Evolutionary conservation across 116 monocot species (phyloP), one percentile per base, ranked within the genome.

Genomic region (Trichopus zeylanicus): DNA sequence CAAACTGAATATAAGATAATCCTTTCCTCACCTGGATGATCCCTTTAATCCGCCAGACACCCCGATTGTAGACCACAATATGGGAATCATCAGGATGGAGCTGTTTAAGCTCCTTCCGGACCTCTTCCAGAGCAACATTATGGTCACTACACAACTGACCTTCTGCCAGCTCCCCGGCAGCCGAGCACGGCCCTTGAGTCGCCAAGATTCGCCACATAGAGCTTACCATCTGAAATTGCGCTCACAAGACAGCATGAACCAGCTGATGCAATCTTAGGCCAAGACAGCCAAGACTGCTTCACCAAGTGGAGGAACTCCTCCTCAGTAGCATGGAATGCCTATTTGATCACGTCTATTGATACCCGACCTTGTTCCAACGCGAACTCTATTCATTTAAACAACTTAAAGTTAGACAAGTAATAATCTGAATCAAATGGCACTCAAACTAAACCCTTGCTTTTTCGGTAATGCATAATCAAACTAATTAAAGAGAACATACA

Each of bases 131-230:
- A 0, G 82, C 89, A 0, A 79, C 94, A 60, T 94, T 94, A 52
- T 94, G 89, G 48, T 94, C 94, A 18, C 32, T 80, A 20, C 28
- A 80, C 71, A 25, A 83, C 73, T 9, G 33, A 24, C 64, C 66
- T 78, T 9, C 85, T 75, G 25, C 70, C 72, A 1, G 29, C 28
- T 1, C 51, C 70, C n/a, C 70, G 71, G 25, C 70, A 33, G 6
- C 94, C 94, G 24, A 94, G 75, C 26, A 94, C 94, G 7, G 89
- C 94, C 57, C 94, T 72, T 7, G 94, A 94, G 57, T 94, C 94
- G 26, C 94, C 94, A 48, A 83, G 56, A 53, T 94, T 94, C n/a
- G 94, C 94, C 29, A 94, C 86, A 31, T 94, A 94, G 20, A 94
- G 70, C 32, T 67, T 35, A 20, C 74, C 86, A 8, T 66, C 75